A percentile compares a stretch with the other conserved stretches of the same genome.
Conservation (phyloP, 2,329 filamentous ascomycete species). For the Claviceps africana region DNA sequence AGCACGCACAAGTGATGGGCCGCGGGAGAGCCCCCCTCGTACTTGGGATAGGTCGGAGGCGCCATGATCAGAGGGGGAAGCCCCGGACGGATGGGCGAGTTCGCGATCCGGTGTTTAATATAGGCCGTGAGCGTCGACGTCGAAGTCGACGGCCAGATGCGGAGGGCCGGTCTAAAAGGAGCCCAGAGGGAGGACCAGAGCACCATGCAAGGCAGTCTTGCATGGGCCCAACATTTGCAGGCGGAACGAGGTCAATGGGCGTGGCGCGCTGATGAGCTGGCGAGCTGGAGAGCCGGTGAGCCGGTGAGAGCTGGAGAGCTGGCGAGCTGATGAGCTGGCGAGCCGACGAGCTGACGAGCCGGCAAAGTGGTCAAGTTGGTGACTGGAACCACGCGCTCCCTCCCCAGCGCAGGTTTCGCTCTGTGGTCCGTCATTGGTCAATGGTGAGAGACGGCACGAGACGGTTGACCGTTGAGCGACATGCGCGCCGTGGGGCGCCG, state of each 20-base stretch:
- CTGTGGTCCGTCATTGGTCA: neutral
- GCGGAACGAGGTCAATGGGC: neutral
- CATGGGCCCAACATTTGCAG: slow-evolving; percentile 3
- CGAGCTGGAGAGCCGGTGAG: neutral
- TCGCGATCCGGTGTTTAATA: slow-evolving; percentile 6
- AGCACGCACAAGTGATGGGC: slow-evolving; percentile 64
- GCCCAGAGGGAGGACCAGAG: slow-evolving; percentile 5
- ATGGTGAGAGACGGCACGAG: too few relatives aligned
- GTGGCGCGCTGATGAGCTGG: neutral
- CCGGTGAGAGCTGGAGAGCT: too few relatives aligned
- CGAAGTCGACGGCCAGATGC: slow-evolving; percentile 1
- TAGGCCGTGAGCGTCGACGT: slow-evolving; percentile 9
- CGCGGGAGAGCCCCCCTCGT: slow-evolving; percentile 35
- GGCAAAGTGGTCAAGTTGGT: too few relatives aligned
- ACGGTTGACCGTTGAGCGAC: too few relatives aligned
- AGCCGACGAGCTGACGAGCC: too few relatives aligned
- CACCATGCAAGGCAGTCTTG: slow-evolving; percentile 6
- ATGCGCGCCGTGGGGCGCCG: too few relatives aligned
- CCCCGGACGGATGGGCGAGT: slow-evolving; percentile 1
- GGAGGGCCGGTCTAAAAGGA: slow-evolving; percentile 5
- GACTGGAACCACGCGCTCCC: neutral
- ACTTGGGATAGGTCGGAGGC: slow-evolving; percentile 11
- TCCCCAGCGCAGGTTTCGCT: neutral
- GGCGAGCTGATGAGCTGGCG: too few relatives aligned
- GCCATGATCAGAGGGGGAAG: slow-evolving; percentile 5